phyloP scores from a whole-genome alignment of 108 stramenopile genomes.

The Fragilariopsis cylindrus region DNA sequence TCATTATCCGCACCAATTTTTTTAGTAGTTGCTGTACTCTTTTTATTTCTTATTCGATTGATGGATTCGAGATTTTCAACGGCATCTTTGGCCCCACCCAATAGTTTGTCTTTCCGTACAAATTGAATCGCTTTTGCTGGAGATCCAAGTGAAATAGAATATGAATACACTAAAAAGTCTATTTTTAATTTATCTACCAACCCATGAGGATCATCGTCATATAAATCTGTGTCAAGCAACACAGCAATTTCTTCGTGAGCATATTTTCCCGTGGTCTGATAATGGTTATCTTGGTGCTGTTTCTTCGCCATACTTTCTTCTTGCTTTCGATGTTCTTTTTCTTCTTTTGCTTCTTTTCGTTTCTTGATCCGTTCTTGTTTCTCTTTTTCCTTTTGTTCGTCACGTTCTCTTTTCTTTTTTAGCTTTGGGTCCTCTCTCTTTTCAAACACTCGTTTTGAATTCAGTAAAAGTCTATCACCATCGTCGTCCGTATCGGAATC shows the following conservation, averaged over 20 bases:
- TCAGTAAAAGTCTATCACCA: conserved; percentile 3
- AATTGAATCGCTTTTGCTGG: conserved; percentile 41
- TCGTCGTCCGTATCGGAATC: neutral
- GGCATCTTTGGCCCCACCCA: conserved; percentile 51
- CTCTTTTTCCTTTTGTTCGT: conserved; percentile 17
- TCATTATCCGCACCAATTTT: no score
- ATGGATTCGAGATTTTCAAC: conserved; percentile 20
- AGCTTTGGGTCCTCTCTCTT: conserved; percentile 1
- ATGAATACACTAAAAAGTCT: conserved; percentile 14
- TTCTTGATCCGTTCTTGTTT: conserved; percentile 13
- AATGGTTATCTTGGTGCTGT: conserved; percentile 23
- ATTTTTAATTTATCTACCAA: conserved; percentile 19
- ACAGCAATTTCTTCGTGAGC: conserved; percentile 49
- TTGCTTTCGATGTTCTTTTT: conserved; percentile 27
- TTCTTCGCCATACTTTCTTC: conserved; percentile 30
- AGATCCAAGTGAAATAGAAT: neutral
- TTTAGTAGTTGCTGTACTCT: neutral
- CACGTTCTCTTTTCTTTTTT: neutral
- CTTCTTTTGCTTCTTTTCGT: conserved; percentile 32
- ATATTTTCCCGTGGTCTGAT: conserved; percentile 49
- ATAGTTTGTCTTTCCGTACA: conserved; percentile 51
- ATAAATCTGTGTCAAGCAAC: conserved; percentile 42
- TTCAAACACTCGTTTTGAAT: conserved; percentile 11
- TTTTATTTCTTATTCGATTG: conserved; percentile 9
- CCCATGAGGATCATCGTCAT: conserved; percentile 14